Evolutionary conservation across 1,284 basidiomycete genomes (phyloP), one percentile per base, ranked within the genome.

Genomic region (Austroboletus sp.): DNA sequence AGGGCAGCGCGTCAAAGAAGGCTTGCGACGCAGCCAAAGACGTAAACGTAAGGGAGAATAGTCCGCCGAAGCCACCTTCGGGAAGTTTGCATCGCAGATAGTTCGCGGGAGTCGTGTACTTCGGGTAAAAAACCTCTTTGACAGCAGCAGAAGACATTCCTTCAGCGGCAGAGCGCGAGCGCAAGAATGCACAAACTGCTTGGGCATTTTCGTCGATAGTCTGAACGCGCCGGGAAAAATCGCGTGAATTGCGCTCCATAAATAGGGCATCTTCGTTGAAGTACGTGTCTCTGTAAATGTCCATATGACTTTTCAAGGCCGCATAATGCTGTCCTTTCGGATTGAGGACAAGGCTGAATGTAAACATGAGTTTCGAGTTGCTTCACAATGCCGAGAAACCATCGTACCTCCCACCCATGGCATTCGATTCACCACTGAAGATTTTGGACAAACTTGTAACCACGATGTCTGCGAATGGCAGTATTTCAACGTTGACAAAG

Each of bases 171-270:
- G 84, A 85, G 40, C 74, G 78, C 6, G 76, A 70, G 48, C 72
- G 75, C n/a, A 98, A 73, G 61, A 85, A 80, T 46, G 85, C 82
- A 59, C 90, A 94, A 39, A 96, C 71, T 23, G 79, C 79, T 61
- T 88, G 82, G 2, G 95, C 76, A 63, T 96, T 98, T 42, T 68
- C 65, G 66, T 98, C 90, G 65, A 97, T 91, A 45, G 73, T 66
- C 47, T 74, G 73, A 53, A 94, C 78, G 45, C 95, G 87, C 8
- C 71, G 70, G 42, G 77, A 72, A 71, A 97, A 97, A 68, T 97
- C 85, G 42, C 95, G 89, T 16, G 92, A 96, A 69, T 98, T 98
- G 55, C 95, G 86, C 66, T 98, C 95, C 85, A 98, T 89, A 72
- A 86, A 97, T 44, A 98, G 82, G 27, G 91, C 91, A 62, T 98